Conservation (phyloP, 345 rosid genomes). For the Hevea brasiliensis region DNA sequence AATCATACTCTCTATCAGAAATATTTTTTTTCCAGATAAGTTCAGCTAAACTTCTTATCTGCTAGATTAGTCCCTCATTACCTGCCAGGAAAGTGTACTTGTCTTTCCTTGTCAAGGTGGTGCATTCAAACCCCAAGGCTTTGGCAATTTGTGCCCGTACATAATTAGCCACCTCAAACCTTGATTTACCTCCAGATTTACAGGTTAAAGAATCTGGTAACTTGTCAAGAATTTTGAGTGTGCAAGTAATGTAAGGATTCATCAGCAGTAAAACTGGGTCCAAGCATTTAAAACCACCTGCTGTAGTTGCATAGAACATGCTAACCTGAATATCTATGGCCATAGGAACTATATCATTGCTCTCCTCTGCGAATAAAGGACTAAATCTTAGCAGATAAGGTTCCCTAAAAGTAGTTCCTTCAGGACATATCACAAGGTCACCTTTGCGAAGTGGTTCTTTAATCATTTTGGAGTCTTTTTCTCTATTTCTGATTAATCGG, state of each 20-base stretch:
- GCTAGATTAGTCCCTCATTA: constrained; percentile 23
- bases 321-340: constrained; percentile 21
- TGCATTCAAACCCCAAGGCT: constrained; percentile 28
- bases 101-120: constrained; percentile 30
- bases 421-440: constrained; percentile 73
- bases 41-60: neutral
- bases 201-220: constrained; percentile 15
- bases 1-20: no score
- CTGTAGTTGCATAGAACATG: constrained; percentile 39
- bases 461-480: constrained; percentile 49
- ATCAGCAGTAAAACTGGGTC: constrained; percentile 33
- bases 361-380: constrained; percentile 65
- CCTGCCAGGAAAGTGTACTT: constrained; percentile 35
- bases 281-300: constrained; percentile 33
- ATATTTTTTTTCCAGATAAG: no score
- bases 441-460: constrained; percentile 44
- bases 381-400: constrained; percentile 73
- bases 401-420: constrained; percentile 88
- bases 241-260: constrained; percentile 26
- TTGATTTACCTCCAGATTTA: constrained; percentile 18
- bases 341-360: constrained; percentile 41
- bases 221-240: constrained; percentile 16
- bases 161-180: constrained; percentile 32
- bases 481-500: constrained; percentile 55
- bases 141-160: constrained; percentile 22